A percentile compares a stretch with the other conserved stretches of the same genome.
These are phyloP conservation scores for Carpediemonas membranifera DNA, from an alignment of 78 protist genomes.

Conservation along the genomic window DNA sequence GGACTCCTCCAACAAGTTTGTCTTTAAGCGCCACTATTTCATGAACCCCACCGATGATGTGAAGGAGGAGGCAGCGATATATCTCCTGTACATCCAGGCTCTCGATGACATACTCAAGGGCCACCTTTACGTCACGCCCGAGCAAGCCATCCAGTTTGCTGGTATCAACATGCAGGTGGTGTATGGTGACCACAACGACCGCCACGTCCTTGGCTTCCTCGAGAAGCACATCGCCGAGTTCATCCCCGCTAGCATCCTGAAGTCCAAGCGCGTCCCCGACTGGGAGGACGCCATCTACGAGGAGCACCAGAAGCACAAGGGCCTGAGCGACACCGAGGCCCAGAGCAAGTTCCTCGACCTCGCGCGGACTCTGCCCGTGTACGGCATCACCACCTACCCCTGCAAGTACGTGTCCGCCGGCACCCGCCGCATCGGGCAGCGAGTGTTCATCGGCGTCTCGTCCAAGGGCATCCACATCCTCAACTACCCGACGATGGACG, in stretches of 20 bases:
- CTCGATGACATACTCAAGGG: neutral
- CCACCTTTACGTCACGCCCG: neutral
- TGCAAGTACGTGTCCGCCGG: neutral
- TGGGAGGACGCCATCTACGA: neutral
- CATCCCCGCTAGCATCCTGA: neutral
- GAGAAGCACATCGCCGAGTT: neutral
- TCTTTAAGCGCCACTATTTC: no score
- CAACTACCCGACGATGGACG: neutral
- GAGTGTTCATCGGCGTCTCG: neutral
- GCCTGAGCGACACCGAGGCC: neutral
- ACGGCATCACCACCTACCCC: neutral
- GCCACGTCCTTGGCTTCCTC: neutral
- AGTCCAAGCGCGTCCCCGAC: neutral
- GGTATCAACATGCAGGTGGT: neutral
- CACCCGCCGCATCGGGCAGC: neutral
- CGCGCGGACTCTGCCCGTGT: neutral
- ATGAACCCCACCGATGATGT: no score
- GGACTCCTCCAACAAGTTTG: no score
- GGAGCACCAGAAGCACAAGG: neutral
- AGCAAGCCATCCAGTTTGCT: neutral
- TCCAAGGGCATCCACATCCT: neutral
- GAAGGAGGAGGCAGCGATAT: no score
- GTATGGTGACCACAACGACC: neutral
- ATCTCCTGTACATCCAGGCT: no score
- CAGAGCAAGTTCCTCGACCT: neutral